Evolutionary conservation across 805 yeast genomes (phyloP), one percentile per base, ranked within the genome.

Genomic region (Yarrowia phangngaensis): DNA sequence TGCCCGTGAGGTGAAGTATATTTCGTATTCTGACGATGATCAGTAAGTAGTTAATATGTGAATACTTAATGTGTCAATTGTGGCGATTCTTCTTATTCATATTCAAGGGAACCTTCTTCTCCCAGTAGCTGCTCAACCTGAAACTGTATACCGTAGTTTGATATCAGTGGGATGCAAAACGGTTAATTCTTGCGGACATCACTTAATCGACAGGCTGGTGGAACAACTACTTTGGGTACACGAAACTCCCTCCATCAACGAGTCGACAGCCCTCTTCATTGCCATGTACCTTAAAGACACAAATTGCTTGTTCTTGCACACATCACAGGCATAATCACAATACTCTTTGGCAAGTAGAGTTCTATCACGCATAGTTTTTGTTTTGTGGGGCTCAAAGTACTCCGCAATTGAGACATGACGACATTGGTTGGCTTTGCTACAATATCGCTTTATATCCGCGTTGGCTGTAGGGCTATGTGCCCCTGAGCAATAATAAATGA

Each of bases 401-500:
- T 40, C 31, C 16, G 54, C 52, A n/a, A 58, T 16, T 4, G 35
- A 28, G n/a, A 51, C 30, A 53, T 58, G 60, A 5, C 58, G 52
- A 47, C 60, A 55, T n/a, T 27, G 26, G n/a, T 31, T 27, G 13
- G 46, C 29, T 12, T 30, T 28, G 14, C 45, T 50, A 28, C 55
- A 54, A 43, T 51, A 55, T 13, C 33, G 14, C 13, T 52, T 14
- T 28, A 54, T 30, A 12, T 24, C 38, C 2, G 30, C 40, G 12
- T 45, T 30, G 4, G 48, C 35, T 17, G 34, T 33, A 4, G 31
- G 50, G 17, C 40, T 31, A 11, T 45, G 41, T 3, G 31, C 31
- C 2, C 40, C 32, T 11, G 52, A n/a, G 12, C 56, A 54, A 24
- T 83, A 90, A 58, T 77, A 90, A 74, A 89, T 74, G 12, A 85